Evolutionary conservation across 305 asterid genomes (phyloP), one percentile per base, ranked within the genome.

Genomic region (Salvia sclarea): DNA sequence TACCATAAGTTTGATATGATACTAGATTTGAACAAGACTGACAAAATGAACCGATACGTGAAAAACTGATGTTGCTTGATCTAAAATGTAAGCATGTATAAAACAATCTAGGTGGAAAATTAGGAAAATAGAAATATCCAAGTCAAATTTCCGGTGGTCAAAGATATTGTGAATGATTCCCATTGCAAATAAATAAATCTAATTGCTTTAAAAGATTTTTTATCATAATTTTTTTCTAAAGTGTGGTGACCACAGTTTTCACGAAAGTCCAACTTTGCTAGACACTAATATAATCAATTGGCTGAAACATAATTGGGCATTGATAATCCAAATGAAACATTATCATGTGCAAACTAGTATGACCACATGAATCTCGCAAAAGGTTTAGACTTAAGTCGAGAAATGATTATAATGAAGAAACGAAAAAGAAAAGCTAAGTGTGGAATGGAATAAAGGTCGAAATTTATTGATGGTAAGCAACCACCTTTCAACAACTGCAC

Each of bases 391-490:
- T 3, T n/a, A 4, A 20, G n/a, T 53, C 22, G 2, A 54, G 0
- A n/a, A 2, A 28, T 8, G 5, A 25, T 28, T 12, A 25, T 38
- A 38, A 25, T 25, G 21, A 28, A 54, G 20, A 54, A 13, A 25
- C 38, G 10, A 25, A 13, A 5, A 13, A 4, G 11, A 3, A 2
- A n/a, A 33, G 8, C 14, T 8, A 49, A 41, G 50, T 49, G 9
- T 28, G 21, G 30, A 35, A 67, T 10, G 30, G 21, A 77, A 62
- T 7, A 60, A 63, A 68, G 4, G 44, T 8, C 5, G 13, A 71
- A 71, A 62, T 57, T 68, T 72, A 72, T 72, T 77, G 33, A 31
- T 44, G 10, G 47, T 1, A 55, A 10, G 35, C 63, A 48, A 64
- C 76, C 47, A 38, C n/a, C n/a, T 38, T 38, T 38, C 44, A 38